These are phyloP conservation scores for Scheffersomyces insectosa DNA, from an alignment of 1,139 yeast species.

Conservation along the genomic window DNA sequence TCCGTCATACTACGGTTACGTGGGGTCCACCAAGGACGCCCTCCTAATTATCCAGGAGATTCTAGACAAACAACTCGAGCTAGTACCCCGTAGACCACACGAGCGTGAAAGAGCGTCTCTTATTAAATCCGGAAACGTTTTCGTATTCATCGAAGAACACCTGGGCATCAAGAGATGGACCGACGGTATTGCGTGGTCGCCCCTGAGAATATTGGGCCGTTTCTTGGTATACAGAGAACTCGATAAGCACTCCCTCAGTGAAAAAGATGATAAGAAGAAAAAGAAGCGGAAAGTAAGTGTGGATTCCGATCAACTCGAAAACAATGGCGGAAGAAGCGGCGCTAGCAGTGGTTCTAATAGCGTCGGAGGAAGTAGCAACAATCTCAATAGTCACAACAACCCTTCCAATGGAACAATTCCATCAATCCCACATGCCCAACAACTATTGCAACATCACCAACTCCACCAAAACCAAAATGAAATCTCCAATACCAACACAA, in stretches of 20 bases:
- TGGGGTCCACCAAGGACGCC: conserved; percentile 83
- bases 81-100: conserved; percentile 80
- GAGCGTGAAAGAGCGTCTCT: conserved; percentile 70
- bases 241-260: conserved; percentile 51
- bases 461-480: conserved; percentile 4
- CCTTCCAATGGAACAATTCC: conserved; percentile 1
- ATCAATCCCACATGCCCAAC: conserved; percentile 19
- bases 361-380: not conserved
- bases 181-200: conserved; percentile 91
- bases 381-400: not conserved
- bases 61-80: conserved; percentile 56
- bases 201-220: conserved; percentile 81
- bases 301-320: conserved; percentile 17
- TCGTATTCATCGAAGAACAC: conserved; percentile 79
- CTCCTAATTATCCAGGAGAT: conserved; percentile 79
- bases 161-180: conserved; percentile 93
- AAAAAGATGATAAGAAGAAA: conserved; percentile 35
- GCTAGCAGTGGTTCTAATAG: too few relatives aligned
- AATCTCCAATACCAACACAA: not conserved
- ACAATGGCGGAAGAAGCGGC: not conserved
- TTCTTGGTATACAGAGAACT: conserved; percentile 81
- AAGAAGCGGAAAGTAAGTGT: conserved; percentile 27
- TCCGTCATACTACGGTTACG: conserved; percentile 78
- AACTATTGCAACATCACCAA: conserved; percentile 8
- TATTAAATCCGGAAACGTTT: conserved; percentile 77